A percentile compares a stretch with the other conserved stretches of the same genome.
These are phyloP conservation scores for Rhodamnia argentea DNA, from an alignment of 345 rosid species.

Conservation along the genomic window DNA sequence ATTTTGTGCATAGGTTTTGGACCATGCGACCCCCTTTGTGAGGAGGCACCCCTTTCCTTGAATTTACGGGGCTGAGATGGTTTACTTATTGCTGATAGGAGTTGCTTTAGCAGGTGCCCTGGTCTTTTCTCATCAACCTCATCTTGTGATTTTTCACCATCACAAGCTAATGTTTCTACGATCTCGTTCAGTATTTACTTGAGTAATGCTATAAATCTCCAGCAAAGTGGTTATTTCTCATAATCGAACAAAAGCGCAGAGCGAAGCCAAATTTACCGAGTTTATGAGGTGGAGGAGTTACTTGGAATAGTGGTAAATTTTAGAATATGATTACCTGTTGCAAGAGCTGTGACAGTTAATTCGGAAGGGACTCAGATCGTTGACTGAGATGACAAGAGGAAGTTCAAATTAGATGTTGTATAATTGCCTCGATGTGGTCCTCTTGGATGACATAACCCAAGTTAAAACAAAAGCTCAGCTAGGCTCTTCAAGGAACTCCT, in stretches of 20 bases:
- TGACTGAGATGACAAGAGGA: neutral
- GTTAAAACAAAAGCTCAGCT: neutral
- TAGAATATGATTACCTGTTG: neutral
- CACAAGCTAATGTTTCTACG: constrained; percentile 10
- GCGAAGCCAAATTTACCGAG: neutral
- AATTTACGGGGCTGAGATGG: neutral
- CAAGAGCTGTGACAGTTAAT: neutral
- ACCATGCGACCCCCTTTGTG: too few species aligned
- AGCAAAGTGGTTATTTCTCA: neutral
- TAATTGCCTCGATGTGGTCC: neutral
- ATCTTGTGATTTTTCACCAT: neutral
- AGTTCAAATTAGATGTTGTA: neutral
- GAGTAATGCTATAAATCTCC: constrained; percentile 2
- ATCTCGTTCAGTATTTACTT: constrained; percentile 1
- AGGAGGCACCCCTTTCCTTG: too few species aligned
- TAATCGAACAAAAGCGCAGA: neutral
- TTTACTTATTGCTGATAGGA: neutral
- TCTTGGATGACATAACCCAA: neutral
- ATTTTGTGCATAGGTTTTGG: neutral
- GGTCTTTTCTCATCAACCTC: neutral
- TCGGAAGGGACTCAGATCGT: neutral
- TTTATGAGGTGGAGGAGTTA: neutral
- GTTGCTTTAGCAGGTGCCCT: neutral
- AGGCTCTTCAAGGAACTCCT: neutral
- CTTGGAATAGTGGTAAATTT: neutral